These are phyloP conservation scores for Eudorina sp. DNA, from an alignment of 139 green algal genomes.

Conservation along the genomic window DNA sequence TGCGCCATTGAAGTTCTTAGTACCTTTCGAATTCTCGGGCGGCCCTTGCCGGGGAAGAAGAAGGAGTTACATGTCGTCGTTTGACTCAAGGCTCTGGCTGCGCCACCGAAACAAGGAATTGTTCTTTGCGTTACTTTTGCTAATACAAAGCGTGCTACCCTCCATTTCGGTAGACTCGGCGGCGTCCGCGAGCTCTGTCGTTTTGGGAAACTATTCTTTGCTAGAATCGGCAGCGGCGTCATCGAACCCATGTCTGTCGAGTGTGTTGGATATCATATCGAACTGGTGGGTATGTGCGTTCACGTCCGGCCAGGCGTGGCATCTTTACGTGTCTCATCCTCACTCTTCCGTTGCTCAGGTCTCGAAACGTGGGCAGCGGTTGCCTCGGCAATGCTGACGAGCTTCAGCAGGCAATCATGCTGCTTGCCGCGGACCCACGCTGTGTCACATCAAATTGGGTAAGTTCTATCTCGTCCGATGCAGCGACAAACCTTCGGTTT, in stretches of 20 bases:
- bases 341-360: background rate
- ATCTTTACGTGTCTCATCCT: background rate
- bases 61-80: no score
- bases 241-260: background rate
- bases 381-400: background rate
- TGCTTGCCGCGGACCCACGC: background rate
- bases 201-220: no score
- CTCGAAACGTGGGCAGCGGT: background rate
- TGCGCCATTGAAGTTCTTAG: no score
- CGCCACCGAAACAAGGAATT: no score
- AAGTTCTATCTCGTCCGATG: background rate
- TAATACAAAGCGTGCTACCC: no score
- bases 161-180: no score
- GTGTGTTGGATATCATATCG: background rate
- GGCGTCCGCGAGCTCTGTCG: no score
- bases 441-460: background rate
- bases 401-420: background rate
- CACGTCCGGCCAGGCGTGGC: background rate
- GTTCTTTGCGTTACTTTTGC: no score
- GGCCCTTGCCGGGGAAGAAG: no score
- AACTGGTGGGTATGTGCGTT: background rate
- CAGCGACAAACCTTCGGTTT: background rate
- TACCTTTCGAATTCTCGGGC: no score
- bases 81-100: no score
- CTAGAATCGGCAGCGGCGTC: background rate